Conservation (phyloP, 2,329 filamentous ascomycete species). For the Leptosphaerulina australis region DNA sequence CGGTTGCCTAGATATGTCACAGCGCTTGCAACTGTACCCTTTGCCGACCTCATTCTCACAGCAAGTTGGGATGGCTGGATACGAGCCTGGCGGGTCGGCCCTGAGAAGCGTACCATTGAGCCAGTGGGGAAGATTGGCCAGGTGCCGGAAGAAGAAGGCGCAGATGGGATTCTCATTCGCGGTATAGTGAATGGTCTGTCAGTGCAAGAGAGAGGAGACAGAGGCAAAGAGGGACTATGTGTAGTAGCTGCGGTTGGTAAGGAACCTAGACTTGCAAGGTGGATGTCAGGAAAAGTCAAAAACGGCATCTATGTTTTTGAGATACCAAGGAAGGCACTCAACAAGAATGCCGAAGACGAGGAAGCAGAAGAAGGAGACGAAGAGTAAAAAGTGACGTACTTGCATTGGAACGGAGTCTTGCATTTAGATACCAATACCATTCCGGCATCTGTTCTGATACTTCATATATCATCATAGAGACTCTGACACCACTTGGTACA, state of each 20-base stretch:
- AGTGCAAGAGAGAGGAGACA: conserved; percentile 81
- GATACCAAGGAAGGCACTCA: conserved; percentile 59
- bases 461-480: background rate
- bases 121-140: conserved; percentile 69
- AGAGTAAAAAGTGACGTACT: conserved; percentile 15
- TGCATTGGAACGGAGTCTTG: conserved; percentile 22
- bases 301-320: conserved; percentile 92
- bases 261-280: conserved; percentile 83
- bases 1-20: conserved; percentile 84
- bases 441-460: conserved; percentile 19
- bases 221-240: conserved; percentile 74
- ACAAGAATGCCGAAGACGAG: conserved; percentile 24
- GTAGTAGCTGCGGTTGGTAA: conserved; percentile 86
- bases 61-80: conserved; percentile 95
- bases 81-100: conserved; percentile 79
- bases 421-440: conserved; percentile 32
- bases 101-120: conserved; percentile 76
- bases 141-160: conserved; percentile 29
- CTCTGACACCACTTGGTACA: background rate
- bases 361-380: conserved; percentile 6
- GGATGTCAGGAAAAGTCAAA: conserved; percentile 70
- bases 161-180: conserved; percentile 55
- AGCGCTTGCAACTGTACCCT: conserved; percentile 82
- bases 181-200: conserved; percentile 90
- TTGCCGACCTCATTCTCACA: conserved; percentile 85